Evolutionary conservation across 2,329 filamentous ascomycete genomes (phyloP).

Genomic region (Cercospora sp.): DNA sequence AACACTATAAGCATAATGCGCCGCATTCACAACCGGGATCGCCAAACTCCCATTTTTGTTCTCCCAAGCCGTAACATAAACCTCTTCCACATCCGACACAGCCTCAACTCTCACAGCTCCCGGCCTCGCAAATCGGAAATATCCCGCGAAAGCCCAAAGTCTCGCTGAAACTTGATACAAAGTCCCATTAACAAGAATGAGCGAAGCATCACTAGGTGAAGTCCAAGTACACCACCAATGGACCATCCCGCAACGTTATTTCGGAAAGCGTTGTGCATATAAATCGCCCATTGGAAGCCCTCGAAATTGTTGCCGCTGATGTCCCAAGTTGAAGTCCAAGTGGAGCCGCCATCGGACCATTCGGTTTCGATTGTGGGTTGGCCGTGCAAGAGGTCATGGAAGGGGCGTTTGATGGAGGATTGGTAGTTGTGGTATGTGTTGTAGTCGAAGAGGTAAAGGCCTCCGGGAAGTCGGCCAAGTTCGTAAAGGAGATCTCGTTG

Average conservation of each 20-base stretch:
- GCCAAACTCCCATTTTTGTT: neutral
- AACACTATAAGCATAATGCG: neutral
- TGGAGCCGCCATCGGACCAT: neutral
- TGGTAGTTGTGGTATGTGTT: neutral
- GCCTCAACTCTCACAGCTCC: neutral
- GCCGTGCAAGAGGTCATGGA: neutral
- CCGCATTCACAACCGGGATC: neutral
- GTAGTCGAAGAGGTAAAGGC: neutral
- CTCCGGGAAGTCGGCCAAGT: neutral
- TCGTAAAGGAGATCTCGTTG: neutral
- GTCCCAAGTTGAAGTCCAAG: neutral
- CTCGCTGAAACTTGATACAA: neutral
- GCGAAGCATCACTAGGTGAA: neutral
- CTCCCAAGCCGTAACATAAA: slow-evolving; percentile 2
- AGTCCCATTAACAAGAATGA: neutral
- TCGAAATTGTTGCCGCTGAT: neutral
- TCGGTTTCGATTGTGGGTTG: neutral
- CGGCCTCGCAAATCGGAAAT: neutral
- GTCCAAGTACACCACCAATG: neutral
- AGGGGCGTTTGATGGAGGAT: neutral
- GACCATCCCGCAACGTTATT: neutral
- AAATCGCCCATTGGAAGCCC: neutral
- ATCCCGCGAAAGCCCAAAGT: neutral
- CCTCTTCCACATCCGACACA: neutral
- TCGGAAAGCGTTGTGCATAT: neutral